A percentile compares a stretch with the other conserved stretches of the same genome.
Evolutionary conservation across 345 rosid genomes (phyloP).

Genomic region (Microcos paniculata): DNA sequence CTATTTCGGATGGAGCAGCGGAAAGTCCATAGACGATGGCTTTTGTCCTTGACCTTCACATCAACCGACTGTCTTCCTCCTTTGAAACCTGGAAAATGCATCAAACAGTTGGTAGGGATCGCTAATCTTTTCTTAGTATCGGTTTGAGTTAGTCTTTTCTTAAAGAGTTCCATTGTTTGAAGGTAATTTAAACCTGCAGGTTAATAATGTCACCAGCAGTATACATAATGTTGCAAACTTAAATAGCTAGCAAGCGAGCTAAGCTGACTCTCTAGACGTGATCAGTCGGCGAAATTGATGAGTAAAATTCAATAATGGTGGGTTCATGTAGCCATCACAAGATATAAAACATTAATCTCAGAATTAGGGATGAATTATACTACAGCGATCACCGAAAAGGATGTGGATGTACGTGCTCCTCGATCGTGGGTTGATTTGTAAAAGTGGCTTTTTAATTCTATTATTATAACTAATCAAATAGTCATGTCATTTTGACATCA

Average conservation of each 20-base stretch:
- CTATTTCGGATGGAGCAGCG: neutral
- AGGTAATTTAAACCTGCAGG: neutral
- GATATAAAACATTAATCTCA: no score
- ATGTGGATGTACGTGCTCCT: no score
- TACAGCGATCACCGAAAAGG: no score
- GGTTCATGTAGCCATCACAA: no score
- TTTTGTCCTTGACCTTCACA: neutral
- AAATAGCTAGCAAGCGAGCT: neutral
- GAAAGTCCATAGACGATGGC: neutral
- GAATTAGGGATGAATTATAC: no score
- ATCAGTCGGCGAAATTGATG: no score
- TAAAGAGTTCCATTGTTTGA: neutral
- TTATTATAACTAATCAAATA: no score
- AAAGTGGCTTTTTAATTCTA: no score
- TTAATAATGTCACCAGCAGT: neutral
- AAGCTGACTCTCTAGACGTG: no score
- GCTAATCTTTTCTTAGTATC: neutral
- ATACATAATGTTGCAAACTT: neutral
- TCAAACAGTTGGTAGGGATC: neutral
- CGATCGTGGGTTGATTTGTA: no score
- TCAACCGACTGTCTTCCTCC: neutral
- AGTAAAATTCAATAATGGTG: no score
- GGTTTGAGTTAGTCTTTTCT: neutral
- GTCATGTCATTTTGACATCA: no score
- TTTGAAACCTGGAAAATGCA: neutral